Conservation (phyloP, 805 yeast species). For the Ogataea saltuana region DNA sequence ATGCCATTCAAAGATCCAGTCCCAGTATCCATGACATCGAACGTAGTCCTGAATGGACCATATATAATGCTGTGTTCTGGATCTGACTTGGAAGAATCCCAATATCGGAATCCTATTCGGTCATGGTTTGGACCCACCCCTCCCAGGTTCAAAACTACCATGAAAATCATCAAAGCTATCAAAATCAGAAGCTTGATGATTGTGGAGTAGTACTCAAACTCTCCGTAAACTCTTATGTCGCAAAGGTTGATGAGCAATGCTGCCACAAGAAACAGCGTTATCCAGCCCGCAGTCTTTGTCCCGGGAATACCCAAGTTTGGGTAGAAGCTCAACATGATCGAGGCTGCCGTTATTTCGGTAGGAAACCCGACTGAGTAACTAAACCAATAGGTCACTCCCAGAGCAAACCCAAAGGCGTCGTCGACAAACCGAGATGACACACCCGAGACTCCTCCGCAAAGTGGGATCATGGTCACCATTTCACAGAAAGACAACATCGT, state of each 20-base stretch:
- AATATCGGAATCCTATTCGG: conserved; percentile 65
- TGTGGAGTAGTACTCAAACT: conserved; percentile 65
- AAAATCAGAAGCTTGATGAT: conserved; percentile 56
- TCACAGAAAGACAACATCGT: conserved; percentile 78
- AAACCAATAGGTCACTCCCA: conserved; percentile 74
- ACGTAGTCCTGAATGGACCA: conserved; percentile 75
- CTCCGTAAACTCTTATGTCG: conserved; percentile 75
- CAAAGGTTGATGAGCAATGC: conserved; percentile 55
- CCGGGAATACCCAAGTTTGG: conserved; percentile 52
- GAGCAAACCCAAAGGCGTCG: conserved; percentile 74
- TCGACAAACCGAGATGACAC: conserved; percentile 73
- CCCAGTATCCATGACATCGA: conserved; percentile 64
- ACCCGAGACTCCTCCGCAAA: conserved; percentile 78
- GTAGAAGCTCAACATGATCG: conserved; percentile 72
- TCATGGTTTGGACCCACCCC: conserved; percentile 45
- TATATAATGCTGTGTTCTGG: conserved; percentile 49
- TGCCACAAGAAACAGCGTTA: conserved; percentile 54
- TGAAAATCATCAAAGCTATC: conserved; percentile 55
- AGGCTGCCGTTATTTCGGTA: conserved; percentile 77
- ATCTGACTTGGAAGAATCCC: conserved; percentile 59
- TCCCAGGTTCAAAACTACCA: conserved; percentile 67
- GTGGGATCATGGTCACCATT: conserved; percentile 76
- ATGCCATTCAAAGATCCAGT: conserved; percentile 55
- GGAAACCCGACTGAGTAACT: conserved; percentile 74
- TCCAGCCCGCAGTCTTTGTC: conserved; percentile 64